Evolutionary conservation across 192 early-diverging fungal species (phyloP).

Genomic region (Backusella tuberculispora): DNA sequence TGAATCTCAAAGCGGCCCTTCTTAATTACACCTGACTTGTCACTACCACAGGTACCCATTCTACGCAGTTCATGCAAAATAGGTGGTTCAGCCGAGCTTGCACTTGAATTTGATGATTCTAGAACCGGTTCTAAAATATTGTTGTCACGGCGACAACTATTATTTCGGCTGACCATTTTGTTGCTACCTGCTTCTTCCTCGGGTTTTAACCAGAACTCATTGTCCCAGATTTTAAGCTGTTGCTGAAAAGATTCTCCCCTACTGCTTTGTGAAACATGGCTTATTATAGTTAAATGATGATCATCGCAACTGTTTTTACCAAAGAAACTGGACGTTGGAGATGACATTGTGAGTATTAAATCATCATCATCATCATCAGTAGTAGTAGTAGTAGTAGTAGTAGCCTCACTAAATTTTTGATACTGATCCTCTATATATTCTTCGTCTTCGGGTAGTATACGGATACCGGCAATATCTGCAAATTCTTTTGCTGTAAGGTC

Average conservation of each 20-base stretch:
- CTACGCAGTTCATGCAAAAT: conserved; percentile 29
- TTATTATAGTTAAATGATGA: background rate
- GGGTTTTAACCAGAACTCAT: background rate
- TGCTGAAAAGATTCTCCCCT: background rate
- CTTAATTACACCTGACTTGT: conserved; percentile 4
- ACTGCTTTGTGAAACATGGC: background rate
- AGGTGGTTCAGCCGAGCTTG: conserved; percentile 1
- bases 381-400: no score
- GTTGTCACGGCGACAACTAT: background rate
- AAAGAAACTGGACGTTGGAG: background rate
- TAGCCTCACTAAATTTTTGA: background rate
- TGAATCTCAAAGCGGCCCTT: conserved; percentile 34
- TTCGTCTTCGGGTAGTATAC: conserved; percentile 29
- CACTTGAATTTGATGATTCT: background rate
- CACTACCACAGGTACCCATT: conserved; percentile 2
- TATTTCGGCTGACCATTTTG: background rate
- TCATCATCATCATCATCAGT: background rate
- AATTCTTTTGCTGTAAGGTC: conserved; percentile 42
- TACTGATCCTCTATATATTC: background rate
- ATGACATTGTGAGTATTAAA: background rate
- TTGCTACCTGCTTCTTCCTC: background rate
- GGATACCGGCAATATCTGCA: conserved; percentile 41
- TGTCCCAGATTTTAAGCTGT: conserved; percentile 10
- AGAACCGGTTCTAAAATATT: background rate
- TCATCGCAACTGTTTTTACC: background rate